phyloP scores from a whole-genome alignment of 139 green algal genomes.

The Parachlorella kessleri region DNA sequence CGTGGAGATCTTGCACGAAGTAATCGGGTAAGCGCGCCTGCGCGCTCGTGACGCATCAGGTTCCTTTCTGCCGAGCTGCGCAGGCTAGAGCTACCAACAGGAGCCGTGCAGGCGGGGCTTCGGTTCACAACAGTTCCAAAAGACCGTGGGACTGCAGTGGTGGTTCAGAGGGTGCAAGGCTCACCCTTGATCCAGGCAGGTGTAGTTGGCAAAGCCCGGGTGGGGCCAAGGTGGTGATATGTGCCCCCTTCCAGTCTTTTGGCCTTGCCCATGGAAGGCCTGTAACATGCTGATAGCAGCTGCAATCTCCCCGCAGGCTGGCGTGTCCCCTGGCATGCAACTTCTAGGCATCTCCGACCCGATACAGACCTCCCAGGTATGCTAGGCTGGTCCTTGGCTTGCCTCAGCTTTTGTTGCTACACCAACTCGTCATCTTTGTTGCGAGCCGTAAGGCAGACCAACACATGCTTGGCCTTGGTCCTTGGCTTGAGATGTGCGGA shows the following conservation, averaged over 20 bases:
- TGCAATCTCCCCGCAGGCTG: no score
- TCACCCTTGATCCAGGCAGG: neutral
- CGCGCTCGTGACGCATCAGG: neutral
- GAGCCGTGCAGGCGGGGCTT: neutral
- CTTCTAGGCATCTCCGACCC: constrained; percentile 26
- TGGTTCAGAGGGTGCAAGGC: neutral
- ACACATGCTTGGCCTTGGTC: constrained; percentile 3
- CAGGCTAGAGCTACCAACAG: constrained; percentile 22
- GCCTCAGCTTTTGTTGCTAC: no score
- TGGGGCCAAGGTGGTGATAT: no score
- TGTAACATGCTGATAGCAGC: no score
- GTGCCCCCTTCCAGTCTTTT: no score
- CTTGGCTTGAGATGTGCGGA: no score
- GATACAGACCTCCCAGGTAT: neutral
- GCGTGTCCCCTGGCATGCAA: constrained; percentile 20
- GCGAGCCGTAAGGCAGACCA: no score
- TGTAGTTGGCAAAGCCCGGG: no score
- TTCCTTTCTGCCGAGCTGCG: no score
- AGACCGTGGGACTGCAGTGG: constrained; percentile 8
- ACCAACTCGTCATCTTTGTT: no score
- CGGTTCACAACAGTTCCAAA: neutral
- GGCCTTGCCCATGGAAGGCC: no score
- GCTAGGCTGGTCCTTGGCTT: neutral
- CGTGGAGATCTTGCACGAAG: neutral
- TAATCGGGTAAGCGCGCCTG: no score